phyloP scores from a whole-genome alignment of 768 basidiomycete species.

The Termitomyces titanicus region DNA sequence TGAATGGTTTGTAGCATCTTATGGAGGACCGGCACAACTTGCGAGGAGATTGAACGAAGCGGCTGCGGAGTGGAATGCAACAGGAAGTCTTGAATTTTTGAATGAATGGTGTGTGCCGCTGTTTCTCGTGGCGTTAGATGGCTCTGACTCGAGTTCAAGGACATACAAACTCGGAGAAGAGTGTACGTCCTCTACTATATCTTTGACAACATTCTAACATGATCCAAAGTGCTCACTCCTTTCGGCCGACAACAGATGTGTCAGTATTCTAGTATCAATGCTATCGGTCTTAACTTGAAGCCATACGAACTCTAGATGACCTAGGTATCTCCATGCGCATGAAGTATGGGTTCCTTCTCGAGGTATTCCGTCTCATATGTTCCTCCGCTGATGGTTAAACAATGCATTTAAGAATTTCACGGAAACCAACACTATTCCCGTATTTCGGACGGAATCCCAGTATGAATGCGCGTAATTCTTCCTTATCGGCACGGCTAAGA shows the following conservation, averaged over 20 bases:
- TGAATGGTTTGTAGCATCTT: slow-evolving; percentile 37
- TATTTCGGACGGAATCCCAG: slow-evolving; percentile 80
- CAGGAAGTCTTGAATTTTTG: slow-evolving; percentile 68
- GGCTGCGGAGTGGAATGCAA: slow-evolving; percentile 59
- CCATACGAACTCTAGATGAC: slow-evolving; percentile 37
- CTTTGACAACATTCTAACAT: slow-evolving; percentile 10
- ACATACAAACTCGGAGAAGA: slow-evolving; percentile 90
- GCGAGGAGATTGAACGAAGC: slow-evolving; percentile 50
- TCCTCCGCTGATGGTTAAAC: not conserved
- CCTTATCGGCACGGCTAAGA: not conserved
- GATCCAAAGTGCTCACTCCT: slow-evolving; percentile 69
- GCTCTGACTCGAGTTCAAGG: slow-evolving; percentile 38
- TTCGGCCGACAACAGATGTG: slow-evolving; percentile 87
- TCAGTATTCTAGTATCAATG: slow-evolving; percentile 26
- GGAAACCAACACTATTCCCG: slow-evolving; percentile 57
- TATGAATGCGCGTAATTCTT: slow-evolving; percentile 13
- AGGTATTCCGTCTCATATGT: slow-evolving; percentile 29
- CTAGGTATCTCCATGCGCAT: slow-evolving; percentile 69
- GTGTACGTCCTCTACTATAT: slow-evolving; percentile 31
- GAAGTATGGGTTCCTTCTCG: slow-evolving; percentile 76
- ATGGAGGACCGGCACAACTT: slow-evolving; percentile 60
- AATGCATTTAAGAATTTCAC: slow-evolving; percentile 47
- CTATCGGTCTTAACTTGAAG: not conserved
- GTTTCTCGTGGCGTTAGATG: not conserved
- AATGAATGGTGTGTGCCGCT: slow-evolving; percentile 67